Conservation (phyloP, 306 rosid genomes). For the Cucurbita ficifolia region DNA sequence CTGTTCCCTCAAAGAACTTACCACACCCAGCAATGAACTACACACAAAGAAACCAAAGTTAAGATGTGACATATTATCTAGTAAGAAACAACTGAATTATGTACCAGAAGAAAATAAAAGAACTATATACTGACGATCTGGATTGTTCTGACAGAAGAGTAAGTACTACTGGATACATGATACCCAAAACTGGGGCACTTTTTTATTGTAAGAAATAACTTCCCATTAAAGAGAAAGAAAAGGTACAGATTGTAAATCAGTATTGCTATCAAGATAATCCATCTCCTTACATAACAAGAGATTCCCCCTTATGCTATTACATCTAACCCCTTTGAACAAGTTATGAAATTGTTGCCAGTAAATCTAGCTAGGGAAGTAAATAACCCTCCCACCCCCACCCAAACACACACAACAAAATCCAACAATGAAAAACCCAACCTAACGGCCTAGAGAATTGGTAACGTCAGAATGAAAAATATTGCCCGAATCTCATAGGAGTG, state of each 20-base stretch:
- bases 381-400: too few species aligned
- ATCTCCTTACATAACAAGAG: too few species aligned
- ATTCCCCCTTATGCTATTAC: too few species aligned
- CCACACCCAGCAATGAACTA: slow-evolving; percentile 89
- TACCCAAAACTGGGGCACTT: not conserved
- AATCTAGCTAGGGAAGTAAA: too few species aligned
- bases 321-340: too few species aligned
- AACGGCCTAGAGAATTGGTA: too few species aligned
- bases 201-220: not conserved
- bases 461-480: too few species aligned
- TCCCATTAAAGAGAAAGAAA: not conserved
- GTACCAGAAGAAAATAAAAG: not conserved
- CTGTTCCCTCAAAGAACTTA: slow-evolving; percentile 84
- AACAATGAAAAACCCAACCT: too few species aligned
- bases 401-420: too few species aligned
- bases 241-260: not conserved
- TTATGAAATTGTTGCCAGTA: too few species aligned
- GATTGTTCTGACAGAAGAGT: not conserved
- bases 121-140: not conserved
- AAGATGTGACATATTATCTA: not conserved
- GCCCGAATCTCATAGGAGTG: too few species aligned
- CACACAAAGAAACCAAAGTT: slow-evolving; percentile 12
- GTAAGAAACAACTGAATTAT: not conserved
- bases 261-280: not conserved
- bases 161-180: not conserved